These are phyloP conservation scores for Coniochaeta sp. DNA, from an alignment of 2,329 filamentous ascomycete species.

Conservation along the genomic window DNA sequence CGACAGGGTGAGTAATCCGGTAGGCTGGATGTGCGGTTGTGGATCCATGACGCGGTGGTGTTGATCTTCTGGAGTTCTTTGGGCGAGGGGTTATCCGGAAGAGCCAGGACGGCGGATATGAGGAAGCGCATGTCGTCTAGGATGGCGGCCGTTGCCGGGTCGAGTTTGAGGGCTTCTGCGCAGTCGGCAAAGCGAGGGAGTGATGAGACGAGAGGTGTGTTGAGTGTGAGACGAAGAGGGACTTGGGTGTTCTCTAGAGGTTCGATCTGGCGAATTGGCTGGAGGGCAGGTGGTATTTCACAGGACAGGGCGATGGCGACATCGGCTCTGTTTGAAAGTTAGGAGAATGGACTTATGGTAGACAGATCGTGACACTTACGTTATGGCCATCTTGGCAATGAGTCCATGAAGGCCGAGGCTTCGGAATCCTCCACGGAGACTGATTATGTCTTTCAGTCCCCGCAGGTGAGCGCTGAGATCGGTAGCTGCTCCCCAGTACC, in stretches of 20 bases:
- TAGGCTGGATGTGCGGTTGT: constrained; percentile 27
- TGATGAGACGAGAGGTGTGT: constrained; percentile 37
- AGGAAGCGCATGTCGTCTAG: constrained; percentile 45
- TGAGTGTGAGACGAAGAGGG: constrained; percentile 36
- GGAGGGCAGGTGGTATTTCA: constrained; percentile 35
- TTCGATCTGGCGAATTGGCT: constrained; percentile 31
- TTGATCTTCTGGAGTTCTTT: constrained; percentile 32
- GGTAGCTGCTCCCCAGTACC: constrained; percentile 43
- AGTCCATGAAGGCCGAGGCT: constrained; percentile 38
- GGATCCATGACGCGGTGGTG: constrained; percentile 30
- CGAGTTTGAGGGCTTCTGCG: constrained; percentile 33
- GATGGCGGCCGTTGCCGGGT: constrained; percentile 37
- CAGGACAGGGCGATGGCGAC: constrained; percentile 40
- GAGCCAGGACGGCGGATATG: constrained; percentile 31
- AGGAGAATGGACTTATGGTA: background rate
- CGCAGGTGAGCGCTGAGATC: constrained; percentile 38
- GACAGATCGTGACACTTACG: constrained; percentile 25
- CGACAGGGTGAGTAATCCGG: constrained; percentile 10
- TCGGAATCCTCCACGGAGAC: constrained; percentile 36
- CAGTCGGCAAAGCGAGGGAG: constrained; percentile 35
- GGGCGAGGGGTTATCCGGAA: constrained; percentile 25
- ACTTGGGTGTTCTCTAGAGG: constrained; percentile 29
- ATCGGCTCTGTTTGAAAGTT: constrained; percentile 29
- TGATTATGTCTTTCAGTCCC: constrained; percentile 42
- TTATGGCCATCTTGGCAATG: constrained; percentile 39